These are phyloP conservation scores for Cyberlindnera mississippiensis DNA, from an alignment of 805 yeast species.

Conservation along the genomic window DNA sequence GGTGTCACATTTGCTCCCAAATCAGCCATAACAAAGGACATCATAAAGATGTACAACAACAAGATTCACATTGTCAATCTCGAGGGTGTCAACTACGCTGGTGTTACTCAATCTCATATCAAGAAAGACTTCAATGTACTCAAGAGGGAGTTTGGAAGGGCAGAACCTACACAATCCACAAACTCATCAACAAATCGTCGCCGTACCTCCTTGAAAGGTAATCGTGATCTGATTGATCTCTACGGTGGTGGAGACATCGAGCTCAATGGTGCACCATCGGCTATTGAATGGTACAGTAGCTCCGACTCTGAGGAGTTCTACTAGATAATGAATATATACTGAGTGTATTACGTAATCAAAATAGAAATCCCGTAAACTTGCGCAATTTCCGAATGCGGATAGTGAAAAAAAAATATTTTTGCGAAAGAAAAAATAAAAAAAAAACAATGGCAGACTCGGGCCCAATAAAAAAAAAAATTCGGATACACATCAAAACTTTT, in stretches of 20 bases:
- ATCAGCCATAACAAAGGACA: slow-evolving; percentile 12
- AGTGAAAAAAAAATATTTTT: not conserved
- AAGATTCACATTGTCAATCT: slow-evolving; percentile 23
- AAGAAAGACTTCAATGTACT: not conserved
- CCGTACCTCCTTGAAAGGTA: too few relatives aligned
- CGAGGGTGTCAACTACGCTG: slow-evolving; percentile 18
- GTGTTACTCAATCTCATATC: slow-evolving; percentile 1
- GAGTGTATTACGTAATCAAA: too few relatives aligned
- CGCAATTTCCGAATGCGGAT: slow-evolving; percentile 2
- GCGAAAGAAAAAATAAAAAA: not conserved
- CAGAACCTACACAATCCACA: not conserved
- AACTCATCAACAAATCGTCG: too few relatives aligned
- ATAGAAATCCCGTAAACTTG: slow-evolving; percentile 1
- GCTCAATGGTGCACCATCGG: too few relatives aligned
- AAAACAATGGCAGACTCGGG: not conserved
- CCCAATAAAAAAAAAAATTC: slow-evolving; percentile 1
- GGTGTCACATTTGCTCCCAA: slow-evolving; percentile 24
- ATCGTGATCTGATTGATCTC: too few relatives aligned
- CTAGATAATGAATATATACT: too few relatives aligned
- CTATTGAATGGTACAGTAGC: too few relatives aligned
- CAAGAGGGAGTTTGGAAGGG: not conserved
- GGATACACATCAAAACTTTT: not conserved
- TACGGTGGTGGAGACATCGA: too few relatives aligned
- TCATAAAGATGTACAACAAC: slow-evolving; percentile 18
- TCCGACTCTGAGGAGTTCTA: too few relatives aligned